Evolutionary conservation across 371 early-diverging fungal species (phyloP), one percentile per base, ranked within the genome.

Genomic region (Gilbertella persicaria): DNA sequence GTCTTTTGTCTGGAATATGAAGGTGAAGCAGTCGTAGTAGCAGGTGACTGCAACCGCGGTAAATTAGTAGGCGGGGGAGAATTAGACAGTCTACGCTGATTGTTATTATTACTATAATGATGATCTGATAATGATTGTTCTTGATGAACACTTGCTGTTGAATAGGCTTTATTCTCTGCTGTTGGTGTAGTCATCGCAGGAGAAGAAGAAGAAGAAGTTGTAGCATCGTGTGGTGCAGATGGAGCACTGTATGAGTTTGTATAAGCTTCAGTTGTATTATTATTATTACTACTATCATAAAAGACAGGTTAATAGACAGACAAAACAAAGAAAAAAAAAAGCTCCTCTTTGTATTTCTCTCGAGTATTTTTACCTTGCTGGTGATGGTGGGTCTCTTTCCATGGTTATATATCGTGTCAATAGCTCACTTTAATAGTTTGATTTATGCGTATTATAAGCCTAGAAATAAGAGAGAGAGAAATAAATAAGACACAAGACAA

Each of bases 121-220:
- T n/a, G n/a, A n/a, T n/a, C n/a, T n/a, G n/a, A n/a, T n/a, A n/a
- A n/a, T n/a, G n/a, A n/a, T n/a, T n/a, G n/a, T n/a, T n/a, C n/a
- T n/a, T n/a, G n/a, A n/a, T n/a, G n/a, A n/a, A n/a, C n/a, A n/a
- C n/a, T n/a, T n/a, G n/a, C n/a, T n/a, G n/a, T n/a, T n/a, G n/a
- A 55, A 42, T 43, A 30, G 55, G 42, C 35, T 42, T 53, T 45
- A 16, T 19, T 37, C 45, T 33, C 13, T n/a, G n/a, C n/a, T n/a
- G n/a, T n/a, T n/a, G n/a, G n/a, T n/a, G n/a, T n/a, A n/a, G n/a
- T n/a, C n/a, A n/a, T n/a, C n/a, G n/a, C n/a, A n/a, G 58, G 46
- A n/a, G 42, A 23, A 37, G 35, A n/a, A 35, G 55, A 23, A 16
- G 23, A 25, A 7, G 47, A 38, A 13, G 25, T 40, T 23, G 26